Base-by-base conservation (phyloP, 2,329 filamentous ascomycete species). In the Cryphonectria radicalis region DNA sequence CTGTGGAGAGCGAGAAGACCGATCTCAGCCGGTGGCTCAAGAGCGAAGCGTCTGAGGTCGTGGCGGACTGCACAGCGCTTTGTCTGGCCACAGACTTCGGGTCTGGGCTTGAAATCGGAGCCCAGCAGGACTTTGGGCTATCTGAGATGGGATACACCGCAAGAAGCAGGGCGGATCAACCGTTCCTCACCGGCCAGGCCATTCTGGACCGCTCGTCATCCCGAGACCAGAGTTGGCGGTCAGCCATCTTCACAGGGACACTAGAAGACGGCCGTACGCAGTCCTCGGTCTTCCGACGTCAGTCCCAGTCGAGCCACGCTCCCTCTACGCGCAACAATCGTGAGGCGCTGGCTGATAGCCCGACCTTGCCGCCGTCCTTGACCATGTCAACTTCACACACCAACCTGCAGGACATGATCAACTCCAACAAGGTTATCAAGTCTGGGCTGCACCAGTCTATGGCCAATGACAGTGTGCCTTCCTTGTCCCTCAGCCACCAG, bases 11-110 rank as follows among this genome's bases (percentile, higher is more conserved):
- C 2, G 93, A 96, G 79, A 88, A 94, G 77, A 90, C 86, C 0
- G 93, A 96, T 76, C 87, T 89, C 73, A 90, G 91, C 59, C 89
- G 93, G 67, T 96, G 92, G 91, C 88, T 93, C 76, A 93, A 92
- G 75, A 92, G 91, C 75, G 92, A 95, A 74, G 90, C 93, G 10
- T 89, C 92, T 0, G 93, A 95, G 78, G 90, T 96, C 1, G 91
- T 95, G 1, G 91, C 92, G 2, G 90, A 93, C 74, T 96, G 93
- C 75, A 91, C 94, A 84, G 89, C 88, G 67, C 84, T 94, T n/a
- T 91, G 87, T 71, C 76, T 81, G 5, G 74, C 77, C 0, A 70
- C 76, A 19, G 79, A 80, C 4, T 68, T 73, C 37, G 69, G 75
- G 25, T 70, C 72, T 14, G 72, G 72, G 6, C 43, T 62, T 57